Evolutionary conservation across 148 eudicot species (phyloP).

Genomic region (Rhododendron molle): DNA sequence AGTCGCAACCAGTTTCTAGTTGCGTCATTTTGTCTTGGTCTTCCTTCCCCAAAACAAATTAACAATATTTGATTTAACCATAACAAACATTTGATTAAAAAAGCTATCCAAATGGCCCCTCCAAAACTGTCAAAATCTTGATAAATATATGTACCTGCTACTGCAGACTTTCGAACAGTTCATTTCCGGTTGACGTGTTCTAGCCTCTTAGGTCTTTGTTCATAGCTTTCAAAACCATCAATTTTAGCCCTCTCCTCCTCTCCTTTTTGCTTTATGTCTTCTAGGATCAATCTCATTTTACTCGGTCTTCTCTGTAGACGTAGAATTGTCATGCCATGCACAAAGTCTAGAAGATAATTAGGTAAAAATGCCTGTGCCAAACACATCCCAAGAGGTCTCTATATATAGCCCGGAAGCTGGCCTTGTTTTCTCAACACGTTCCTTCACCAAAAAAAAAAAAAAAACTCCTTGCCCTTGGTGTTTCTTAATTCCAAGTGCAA

Average conservation of each 20-base stretch:
- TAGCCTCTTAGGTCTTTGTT: not conserved
- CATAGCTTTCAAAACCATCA: not conserved
- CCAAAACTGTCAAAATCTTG: not conserved
- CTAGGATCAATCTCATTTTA: not conserved
- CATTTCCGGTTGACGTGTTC: not conserved
- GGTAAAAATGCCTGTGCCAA: conserved; percentile 16
- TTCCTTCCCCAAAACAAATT: too few relatives aligned
- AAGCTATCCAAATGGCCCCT: not conserved
- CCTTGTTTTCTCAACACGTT: not conserved
- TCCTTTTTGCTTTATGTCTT: not conserved
- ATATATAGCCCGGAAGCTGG: not conserved
- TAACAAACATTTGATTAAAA: not conserved
- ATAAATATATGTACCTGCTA: not conserved
- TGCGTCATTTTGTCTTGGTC: too few relatives aligned
- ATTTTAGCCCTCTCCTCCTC: not conserved
- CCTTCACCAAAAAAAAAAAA: not conserved
- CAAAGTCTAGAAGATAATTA: conserved; percentile 3
- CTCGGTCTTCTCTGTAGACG: not conserved
- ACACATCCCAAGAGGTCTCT: not conserved
- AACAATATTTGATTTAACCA: not conserved
- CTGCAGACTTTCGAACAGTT: not conserved
- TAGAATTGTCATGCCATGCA: conserved; percentile 6
- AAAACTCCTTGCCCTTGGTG: too few relatives aligned
- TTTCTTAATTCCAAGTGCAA: not conserved
- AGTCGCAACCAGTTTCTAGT: too few relatives aligned